A percentile compares a stretch with the other conserved stretches of the same genome.
These are phyloP conservation scores for Crithidia expoeki DNA, from an alignment of 208 protist species.

Conservation along the genomic window DNA sequence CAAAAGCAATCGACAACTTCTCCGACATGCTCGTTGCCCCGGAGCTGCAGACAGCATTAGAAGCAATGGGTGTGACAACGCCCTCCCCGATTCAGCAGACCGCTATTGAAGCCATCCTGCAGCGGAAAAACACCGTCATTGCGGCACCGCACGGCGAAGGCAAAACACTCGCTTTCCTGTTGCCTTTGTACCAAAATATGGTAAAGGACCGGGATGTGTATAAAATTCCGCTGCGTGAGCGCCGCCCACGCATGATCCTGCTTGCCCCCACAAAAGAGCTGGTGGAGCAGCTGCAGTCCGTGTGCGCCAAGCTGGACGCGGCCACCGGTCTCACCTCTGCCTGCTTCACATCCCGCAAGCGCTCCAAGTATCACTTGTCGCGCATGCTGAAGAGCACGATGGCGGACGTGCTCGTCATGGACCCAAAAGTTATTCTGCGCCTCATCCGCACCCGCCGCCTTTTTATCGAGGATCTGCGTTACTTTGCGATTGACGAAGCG, in stretches of 20 bases:
- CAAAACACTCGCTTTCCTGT: constrained; percentile 83
- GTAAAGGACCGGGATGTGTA: constrained; percentile 88
- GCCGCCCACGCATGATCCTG: constrained; percentile 84
- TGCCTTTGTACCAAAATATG: constrained; percentile 89
- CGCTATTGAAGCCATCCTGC: constrained; percentile 72
- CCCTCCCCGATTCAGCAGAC: constrained; percentile 87
- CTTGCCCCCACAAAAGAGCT: constrained; percentile 79
- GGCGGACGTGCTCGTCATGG: constrained; percentile 83
- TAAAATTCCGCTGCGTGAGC: constrained; percentile 81
- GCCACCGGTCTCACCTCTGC: constrained; percentile 63
- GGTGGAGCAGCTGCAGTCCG: constrained; percentile 67
- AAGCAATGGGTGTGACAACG: constrained; percentile 49
- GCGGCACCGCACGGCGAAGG: constrained; percentile 86
- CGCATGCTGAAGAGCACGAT: constrained; percentile 64
- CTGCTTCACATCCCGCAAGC: constrained; percentile 69
- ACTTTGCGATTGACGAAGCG: constrained; percentile 87
- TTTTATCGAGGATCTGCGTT: constrained; percentile 88
- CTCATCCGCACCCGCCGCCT: constrained; percentile 73
- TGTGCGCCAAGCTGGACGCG: constrained; percentile 57
- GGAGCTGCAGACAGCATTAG: constrained; percentile 48
- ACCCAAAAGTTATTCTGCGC: constrained; percentile 71
- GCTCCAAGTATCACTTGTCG: constrained; percentile 68
- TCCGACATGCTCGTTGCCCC: constrained; percentile 59
- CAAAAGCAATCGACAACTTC: constrained; percentile 65
- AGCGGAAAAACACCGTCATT: constrained; percentile 72